Evolutionary conservation across 176 grass and related monocot species (phyloP).

Genomic region (Zea luxurians): DNA sequence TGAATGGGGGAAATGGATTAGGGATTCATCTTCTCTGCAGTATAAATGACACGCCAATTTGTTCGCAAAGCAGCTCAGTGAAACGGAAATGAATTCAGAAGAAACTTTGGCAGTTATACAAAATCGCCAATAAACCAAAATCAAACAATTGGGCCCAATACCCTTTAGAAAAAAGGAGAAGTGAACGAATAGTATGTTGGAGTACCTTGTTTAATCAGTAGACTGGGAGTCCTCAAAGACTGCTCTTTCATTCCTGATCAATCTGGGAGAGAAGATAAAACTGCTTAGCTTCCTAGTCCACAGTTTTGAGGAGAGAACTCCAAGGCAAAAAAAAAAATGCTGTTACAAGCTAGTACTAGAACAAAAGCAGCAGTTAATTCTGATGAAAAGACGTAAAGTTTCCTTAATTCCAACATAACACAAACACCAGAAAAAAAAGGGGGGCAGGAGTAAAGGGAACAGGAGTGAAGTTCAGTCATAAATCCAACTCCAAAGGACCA

Average conservation of each 20-base stretch:
- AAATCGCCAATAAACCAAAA: constrained; percentile 18
- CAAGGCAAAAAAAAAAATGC: constrained; percentile 7
- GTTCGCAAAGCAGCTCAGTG: constrained; percentile 4
- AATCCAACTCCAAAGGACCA: constrained; percentile 23
- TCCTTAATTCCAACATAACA: constrained; percentile 12
- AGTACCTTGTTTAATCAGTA: constrained; percentile 43
- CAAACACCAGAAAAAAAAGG: neutral
- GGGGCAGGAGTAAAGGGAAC: neutral
- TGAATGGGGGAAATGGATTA: constrained; percentile 6
- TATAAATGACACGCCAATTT: neutral
- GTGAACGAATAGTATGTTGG: neutral
- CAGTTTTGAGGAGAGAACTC: constrained; percentile 13
- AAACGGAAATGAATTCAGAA: constrained; percentile 11
- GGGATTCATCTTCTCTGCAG: neutral
- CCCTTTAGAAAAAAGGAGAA: neutral
- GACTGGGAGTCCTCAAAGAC: neutral
- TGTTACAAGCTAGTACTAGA: constrained; percentile 8
- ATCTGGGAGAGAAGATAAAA: constrained; percentile 48
- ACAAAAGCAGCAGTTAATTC: constrained; percentile 9
- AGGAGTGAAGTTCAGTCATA: neutral
- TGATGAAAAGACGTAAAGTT: constrained; percentile 18
- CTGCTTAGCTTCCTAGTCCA: constrained; percentile 19
- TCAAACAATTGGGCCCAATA: constrained; percentile 31
- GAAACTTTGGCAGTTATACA: neutral
- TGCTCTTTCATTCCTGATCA: constrained; percentile 13